Percentiles rank a stretch among this genome's conserved stretches.
Conservation (phyloP, 768 basidiomycete species). For the Guyanaporus albipodus region DNA sequence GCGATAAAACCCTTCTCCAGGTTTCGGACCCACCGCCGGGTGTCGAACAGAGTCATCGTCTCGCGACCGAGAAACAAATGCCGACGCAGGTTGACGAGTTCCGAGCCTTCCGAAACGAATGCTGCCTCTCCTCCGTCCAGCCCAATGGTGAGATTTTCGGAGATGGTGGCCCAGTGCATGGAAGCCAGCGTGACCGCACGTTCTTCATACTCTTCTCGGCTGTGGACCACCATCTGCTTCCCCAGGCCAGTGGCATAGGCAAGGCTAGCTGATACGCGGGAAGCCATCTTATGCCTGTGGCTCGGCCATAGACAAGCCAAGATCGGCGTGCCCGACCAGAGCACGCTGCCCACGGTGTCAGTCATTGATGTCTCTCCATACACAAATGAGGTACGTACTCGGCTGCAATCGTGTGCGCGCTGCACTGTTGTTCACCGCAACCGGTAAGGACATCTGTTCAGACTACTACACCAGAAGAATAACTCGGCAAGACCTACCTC, state of each 20-base stretch:
- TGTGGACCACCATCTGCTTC: conserved; percentile 42
- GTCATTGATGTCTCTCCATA: background rate
- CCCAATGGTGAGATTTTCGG: conserved; percentile 1
- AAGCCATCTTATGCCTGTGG: conserved; percentile 47
- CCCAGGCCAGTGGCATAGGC: conserved; percentile 47
- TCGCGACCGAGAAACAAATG: conserved; percentile 41
- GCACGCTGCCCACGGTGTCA: conserved; percentile 33
- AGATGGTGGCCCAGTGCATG: conserved; percentile 21
- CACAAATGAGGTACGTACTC: conserved; percentile 34
- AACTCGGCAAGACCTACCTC: conserved; percentile 33
- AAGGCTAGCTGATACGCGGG: conserved; percentile 47
- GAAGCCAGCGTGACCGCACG: conserved; percentile 41
- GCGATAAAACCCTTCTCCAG: conserved; percentile 42
- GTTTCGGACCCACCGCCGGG: conserved; percentile 43
- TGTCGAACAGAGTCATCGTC: conserved; percentile 46
- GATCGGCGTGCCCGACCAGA: conserved; percentile 51
- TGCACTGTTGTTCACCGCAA: conserved; percentile 34
- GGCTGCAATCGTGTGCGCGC: conserved; percentile 48
- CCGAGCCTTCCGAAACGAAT: conserved; percentile 21
- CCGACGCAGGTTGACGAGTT: conserved; percentile 38
- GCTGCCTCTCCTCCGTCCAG: background rate
- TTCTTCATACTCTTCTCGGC: conserved; percentile 42
- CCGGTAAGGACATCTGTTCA: background rate
- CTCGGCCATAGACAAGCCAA: conserved; percentile 43
- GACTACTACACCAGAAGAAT: background rate